These are phyloP conservation scores for Xylariaceae sp. DNA, from an alignment of 2,329 filamentous ascomycete genomes.

Conservation along the genomic window DNA sequence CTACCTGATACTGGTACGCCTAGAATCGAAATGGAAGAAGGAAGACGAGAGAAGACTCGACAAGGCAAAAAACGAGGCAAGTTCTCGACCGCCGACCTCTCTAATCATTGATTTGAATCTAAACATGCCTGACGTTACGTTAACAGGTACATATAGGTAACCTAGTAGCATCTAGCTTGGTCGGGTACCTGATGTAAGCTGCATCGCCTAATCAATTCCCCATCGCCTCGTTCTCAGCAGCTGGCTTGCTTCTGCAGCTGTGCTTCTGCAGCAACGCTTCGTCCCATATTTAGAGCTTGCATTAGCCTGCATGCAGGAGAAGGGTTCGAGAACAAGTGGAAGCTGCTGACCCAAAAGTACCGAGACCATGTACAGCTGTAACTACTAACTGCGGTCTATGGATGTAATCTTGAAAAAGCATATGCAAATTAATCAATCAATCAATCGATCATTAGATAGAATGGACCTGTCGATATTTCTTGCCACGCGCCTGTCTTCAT, in stretches of 20 bases:
- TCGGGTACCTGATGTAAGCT: background rate
- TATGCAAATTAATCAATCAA: background rate
- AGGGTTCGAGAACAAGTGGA: conserved; percentile 18
- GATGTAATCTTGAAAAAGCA: too few relatives aligned
- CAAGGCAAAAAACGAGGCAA: too few relatives aligned
- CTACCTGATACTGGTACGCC: too few relatives aligned
- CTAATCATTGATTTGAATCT: too few relatives aligned
- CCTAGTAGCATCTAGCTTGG: too few relatives aligned
- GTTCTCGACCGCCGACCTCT: too few relatives aligned
- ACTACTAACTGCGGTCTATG: background rate
- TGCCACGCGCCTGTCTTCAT: too few relatives aligned
- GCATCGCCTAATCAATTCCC: background rate
- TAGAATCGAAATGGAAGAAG: too few relatives aligned
- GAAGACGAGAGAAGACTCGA: too few relatives aligned
- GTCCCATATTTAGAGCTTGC: conserved; percentile 18
- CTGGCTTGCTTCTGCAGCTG: background rate
- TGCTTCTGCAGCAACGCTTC: conserved; percentile 1
- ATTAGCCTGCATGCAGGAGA: conserved; percentile 20
- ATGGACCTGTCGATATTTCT: background rate
- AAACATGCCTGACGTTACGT: too few relatives aligned
- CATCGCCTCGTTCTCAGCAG: background rate
- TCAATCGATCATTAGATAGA: background rate
- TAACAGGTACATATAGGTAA: too few relatives aligned
- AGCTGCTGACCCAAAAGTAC: conserved; percentile 6
- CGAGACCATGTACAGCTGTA: background rate